Conservation (phyloP, 768 basidiomycete species). For the Candolleomyces aberdarensis region DNA sequence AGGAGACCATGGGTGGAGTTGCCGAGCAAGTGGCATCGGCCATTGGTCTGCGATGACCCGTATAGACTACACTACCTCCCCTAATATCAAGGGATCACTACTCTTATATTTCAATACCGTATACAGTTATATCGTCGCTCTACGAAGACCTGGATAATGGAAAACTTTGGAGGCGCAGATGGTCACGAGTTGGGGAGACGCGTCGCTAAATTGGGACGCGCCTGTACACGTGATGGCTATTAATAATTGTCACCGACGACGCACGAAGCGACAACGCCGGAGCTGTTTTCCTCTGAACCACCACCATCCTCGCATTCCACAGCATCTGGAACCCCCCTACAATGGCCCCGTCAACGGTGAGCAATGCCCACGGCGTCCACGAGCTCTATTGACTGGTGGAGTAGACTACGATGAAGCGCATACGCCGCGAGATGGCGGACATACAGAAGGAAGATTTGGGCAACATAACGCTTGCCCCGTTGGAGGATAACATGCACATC, state of each 20-base stretch:
- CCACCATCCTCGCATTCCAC: not conserved
- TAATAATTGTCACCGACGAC: not conserved
- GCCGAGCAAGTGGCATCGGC: slow-evolving; percentile 2
- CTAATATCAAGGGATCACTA: too few species aligned
- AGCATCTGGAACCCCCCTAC: not conserved
- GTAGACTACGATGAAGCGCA: slow-evolving; percentile 72
- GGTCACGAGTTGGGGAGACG: not conserved
- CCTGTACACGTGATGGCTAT: not conserved
- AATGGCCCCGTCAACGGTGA: too few species aligned
- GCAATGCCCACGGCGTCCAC: too few species aligned
- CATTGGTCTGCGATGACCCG: slow-evolving; percentile 19
- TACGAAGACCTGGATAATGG: too few species aligned
- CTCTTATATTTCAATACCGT: too few species aligned
- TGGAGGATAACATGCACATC: slow-evolving; percentile 59
- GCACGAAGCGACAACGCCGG: not conserved
- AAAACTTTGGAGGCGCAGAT: too few species aligned
- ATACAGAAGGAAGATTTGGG: slow-evolving; percentile 82
- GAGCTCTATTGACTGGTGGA: too few species aligned
- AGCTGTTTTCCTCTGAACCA: not conserved
- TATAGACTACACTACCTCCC: too few species aligned
- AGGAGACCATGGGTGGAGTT: not conserved
- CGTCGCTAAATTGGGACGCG: slow-evolving; percentile 1
- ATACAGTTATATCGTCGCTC: too few species aligned
- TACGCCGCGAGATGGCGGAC: slow-evolving; percentile 79
- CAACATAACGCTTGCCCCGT: slow-evolving; percentile 62